phyloP scores from a whole-genome alignment of 306 rosid genomes.

The Arachis hypogaea region DNA sequence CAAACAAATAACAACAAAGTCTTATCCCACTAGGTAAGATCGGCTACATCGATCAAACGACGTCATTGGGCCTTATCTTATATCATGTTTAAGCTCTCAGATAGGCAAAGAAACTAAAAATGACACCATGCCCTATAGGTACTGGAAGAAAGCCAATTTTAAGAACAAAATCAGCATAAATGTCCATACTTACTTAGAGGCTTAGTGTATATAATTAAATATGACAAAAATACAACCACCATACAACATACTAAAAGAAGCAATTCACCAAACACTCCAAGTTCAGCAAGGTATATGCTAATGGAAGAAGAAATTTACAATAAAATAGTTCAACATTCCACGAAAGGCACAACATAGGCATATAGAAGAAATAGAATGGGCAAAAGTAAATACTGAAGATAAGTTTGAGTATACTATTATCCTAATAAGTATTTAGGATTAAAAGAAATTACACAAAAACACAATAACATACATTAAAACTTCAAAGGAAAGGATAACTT shows the following conservation, averaged over 20 bases:
- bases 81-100: not conserved
- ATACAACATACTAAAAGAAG: not conserved
- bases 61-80: no score
- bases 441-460: conserved; percentile 6
- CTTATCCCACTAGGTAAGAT: no score
- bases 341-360: not conserved
- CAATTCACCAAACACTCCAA: not conserved
- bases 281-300: not conserved
- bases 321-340: not conserved
- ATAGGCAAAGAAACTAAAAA: not conserved
- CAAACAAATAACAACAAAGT: no score
- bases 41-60: no score
- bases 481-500: conserved; percentile 17
- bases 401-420: not conserved
- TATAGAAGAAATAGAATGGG: not conserved
- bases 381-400: conserved; percentile 5
- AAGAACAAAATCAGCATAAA: not conserved
- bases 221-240: conserved; percentile 1
- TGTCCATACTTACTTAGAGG: not conserved
- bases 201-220: not conserved
- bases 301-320: no score
- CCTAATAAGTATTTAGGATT: not conserved
- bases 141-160: not conserved
- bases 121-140: not conserved
- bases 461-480: conserved; percentile 3